Base-by-base conservation (phyloP, 305 asterid species). In the Fraxinus baroniana region DNA sequence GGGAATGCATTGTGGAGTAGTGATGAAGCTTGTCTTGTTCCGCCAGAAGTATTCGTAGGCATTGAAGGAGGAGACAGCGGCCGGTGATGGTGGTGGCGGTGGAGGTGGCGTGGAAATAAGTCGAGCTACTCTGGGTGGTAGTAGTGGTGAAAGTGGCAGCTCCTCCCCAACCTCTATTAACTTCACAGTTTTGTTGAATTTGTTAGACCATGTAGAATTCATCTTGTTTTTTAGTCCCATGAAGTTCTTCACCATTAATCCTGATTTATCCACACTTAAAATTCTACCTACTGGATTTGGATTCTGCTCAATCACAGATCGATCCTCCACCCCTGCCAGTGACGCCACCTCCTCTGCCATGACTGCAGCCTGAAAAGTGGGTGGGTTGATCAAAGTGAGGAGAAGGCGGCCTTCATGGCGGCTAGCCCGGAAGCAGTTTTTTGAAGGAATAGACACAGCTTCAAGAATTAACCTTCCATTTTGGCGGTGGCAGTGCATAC, bases 11-110 rank as follows among this genome's bases (percentile, higher is more conserved):
- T 85, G 46, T 30, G 78, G 26, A 22, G 46, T 52, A 26, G 72
- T 84, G 73, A 74, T 76, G 68, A 80, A 64, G 76, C 80, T 64
- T 30, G 87, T 84, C 80, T 87, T 89, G 80, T 83, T 90, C 78
- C 93, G 76, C 98, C 98, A 91, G 81, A 93, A 95, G 82, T 91
- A 91, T 81, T 92, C 96, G 52, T 91, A 95, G n/a, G 83, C 86
- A 79, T 95, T 95, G 86, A 91, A 86, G 3, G 95, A 87, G 36
- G 86, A 37, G 1, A 86, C 71, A 46, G 57, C 57, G 57, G 57
- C 57, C 18, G 18, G 57, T 1, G 87, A 32, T 20, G 6, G 6
- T 0, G 71, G 70, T 2, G 70, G 83, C 7, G 90, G 83, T 26
- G 91, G 85, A 15, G 86, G 85, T 0, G 86, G 84, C 3, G 88